Percentiles rank a stretch among this genome's conserved stretches.
Evolutionary conservation across 116 monocot genomes (phyloP).

Genomic region (Zostera marina): DNA sequence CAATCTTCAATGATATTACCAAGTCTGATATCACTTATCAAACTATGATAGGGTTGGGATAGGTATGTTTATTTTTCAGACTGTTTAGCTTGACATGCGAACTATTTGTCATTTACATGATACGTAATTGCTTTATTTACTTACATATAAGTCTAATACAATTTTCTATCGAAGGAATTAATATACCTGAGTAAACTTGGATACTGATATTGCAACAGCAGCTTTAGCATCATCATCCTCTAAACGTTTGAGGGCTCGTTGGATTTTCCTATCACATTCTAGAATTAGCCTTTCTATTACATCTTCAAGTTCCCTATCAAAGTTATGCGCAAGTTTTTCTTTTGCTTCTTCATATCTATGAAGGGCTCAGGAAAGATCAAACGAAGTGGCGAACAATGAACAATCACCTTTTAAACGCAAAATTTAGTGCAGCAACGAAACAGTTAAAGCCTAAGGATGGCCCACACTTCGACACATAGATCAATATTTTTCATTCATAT

Average conservation of each 20-base stretch:
- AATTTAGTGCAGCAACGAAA: neutral
- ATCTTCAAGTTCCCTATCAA: constrained; percentile 90
- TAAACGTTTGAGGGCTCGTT: constrained; percentile 84
- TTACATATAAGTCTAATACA: too few relatives aligned
- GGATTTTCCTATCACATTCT: constrained; percentile 97
- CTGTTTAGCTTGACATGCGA: too few relatives aligned
- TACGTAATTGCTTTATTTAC: neutral
- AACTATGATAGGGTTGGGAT: too few relatives aligned
- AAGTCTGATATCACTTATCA: too few relatives aligned
- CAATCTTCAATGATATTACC: too few relatives aligned
- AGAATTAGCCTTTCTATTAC: constrained; percentile 86
- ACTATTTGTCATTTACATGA: neutral
- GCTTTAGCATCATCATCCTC: constrained; percentile 95
- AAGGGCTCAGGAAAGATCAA: constrained; percentile 27
- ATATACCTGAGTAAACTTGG: constrained; percentile 79
- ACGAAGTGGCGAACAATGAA: neutral
- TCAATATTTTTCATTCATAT: too few relatives aligned
- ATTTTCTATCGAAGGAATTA: neutral
- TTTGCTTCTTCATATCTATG: constrained; percentile 91
- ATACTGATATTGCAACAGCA: constrained; percentile 94
- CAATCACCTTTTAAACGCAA: neutral
- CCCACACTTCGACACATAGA: too few relatives aligned
- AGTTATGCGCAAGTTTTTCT: constrained; percentile 53
- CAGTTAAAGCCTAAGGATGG: neutral
- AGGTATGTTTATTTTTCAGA: too few relatives aligned